These are phyloP conservation scores for Cadophora malorum DNA, from an alignment of 2,329 filamentous ascomycete genomes.

Conservation along the genomic window DNA sequence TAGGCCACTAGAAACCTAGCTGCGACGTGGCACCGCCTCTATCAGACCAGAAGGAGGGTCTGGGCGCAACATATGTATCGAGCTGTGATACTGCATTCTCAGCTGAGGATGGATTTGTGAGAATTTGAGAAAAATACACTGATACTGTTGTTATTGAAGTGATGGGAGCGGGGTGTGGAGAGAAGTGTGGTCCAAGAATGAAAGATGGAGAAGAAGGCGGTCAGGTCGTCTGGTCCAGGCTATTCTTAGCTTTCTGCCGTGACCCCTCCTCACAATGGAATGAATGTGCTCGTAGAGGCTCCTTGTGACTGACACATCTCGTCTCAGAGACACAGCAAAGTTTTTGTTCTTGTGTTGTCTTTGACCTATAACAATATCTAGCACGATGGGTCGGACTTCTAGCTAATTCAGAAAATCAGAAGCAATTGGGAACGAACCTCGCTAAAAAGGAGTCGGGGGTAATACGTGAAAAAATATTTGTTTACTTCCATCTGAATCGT, in stretches of 20 bases:
- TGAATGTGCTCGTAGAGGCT: too few relatives aligned
- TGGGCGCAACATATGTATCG: conserved; percentile 7
- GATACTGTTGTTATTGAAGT: not conserved
- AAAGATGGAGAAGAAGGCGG: not conserved
- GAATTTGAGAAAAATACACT: not conserved
- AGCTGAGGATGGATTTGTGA: not conserved
- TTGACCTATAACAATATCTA: too few relatives aligned
- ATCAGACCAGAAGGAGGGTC: not conserved
- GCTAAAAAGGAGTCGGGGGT: not conserved
- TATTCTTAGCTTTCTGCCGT: conserved; percentile 1
- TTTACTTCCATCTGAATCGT: not conserved
- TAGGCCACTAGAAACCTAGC: not conserved
- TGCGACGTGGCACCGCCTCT: conserved; percentile 5
- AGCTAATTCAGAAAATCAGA: not conserved
- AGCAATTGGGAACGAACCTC: not conserved
- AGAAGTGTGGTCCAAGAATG: not conserved
- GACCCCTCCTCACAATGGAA: not conserved
- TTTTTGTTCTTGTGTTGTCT: too few relatives aligned
- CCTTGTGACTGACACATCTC: too few relatives aligned
- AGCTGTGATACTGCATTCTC: not conserved
- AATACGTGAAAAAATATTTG: not conserved
- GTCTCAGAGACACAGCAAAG: too few relatives aligned
- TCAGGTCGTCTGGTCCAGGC: not conserved
- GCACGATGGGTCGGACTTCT: too few relatives aligned
- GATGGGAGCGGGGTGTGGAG: not conserved